phyloP scores from a whole-genome alignment of 495 filamentous ascomycete species.

The Rhypophila decipiens region DNA sequence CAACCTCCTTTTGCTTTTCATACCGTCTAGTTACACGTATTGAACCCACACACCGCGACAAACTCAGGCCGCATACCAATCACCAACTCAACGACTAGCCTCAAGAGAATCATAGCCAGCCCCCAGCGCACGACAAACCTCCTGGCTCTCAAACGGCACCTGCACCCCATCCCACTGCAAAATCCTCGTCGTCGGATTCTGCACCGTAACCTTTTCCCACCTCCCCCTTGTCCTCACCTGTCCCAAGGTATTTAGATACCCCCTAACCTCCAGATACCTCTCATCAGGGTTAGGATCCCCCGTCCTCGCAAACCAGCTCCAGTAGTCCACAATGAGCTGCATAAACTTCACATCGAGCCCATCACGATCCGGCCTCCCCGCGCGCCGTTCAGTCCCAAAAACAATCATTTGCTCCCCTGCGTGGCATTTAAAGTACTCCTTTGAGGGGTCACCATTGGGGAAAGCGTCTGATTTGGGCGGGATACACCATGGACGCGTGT shows the following conservation, averaged over 20 bases:
- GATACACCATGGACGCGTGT: constrained; percentile 32
- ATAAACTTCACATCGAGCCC: constrained; percentile 20
- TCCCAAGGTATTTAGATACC: constrained; percentile 13
- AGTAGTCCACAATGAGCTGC: constrained; percentile 23
- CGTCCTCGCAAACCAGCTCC: constrained; percentile 18
- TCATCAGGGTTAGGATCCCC: constrained; percentile 20
- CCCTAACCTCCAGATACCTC: constrained; percentile 13
- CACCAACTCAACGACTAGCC: too few relatives aligned
- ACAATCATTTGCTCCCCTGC: constrained; percentile 41
- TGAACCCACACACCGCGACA: too few relatives aligned
- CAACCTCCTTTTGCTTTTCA: too few relatives aligned
- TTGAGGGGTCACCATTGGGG: constrained; percentile 31
- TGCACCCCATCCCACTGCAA: constrained; percentile 24
- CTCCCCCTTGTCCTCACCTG: constrained; percentile 12
- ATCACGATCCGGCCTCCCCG: constrained; percentile 18
- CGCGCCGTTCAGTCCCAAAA: constrained; percentile 26
- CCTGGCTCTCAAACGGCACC: constrained; percentile 15
- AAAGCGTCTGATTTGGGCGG: constrained; percentile 17
- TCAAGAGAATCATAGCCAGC: constrained; percentile 17
- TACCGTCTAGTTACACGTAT: too few relatives aligned
- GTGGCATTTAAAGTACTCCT: constrained; percentile 43
- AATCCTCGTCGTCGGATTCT: constrained; percentile 14
- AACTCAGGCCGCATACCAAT: too few relatives aligned
- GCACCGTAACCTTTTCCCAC: constrained; percentile 17
- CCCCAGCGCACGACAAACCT: constrained; percentile 18